Evolutionary conservation across 495 filamentous ascomycete species (phyloP), one percentile per base, ranked within the genome.

Genomic region (Parachaetomium inaequale): DNA sequence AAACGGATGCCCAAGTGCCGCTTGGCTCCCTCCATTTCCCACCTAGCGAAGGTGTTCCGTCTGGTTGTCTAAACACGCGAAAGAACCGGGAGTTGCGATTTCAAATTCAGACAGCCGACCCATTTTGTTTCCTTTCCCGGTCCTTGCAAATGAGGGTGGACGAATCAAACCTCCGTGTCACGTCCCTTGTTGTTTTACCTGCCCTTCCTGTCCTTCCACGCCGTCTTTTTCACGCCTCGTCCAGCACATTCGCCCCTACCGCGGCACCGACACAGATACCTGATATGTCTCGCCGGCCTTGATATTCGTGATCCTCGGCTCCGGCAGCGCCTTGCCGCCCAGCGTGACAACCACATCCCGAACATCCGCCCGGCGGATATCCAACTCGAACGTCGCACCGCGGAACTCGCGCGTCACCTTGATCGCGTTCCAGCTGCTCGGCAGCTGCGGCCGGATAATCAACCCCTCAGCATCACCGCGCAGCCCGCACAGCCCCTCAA

Each of bases 401-500:
- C 81, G 74, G 71, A 84, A 84, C 31, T 70, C 36, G 11, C 82
- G 74, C 15, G 68, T 77, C 52, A 78, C 79, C 57, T 76, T 79
- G 59, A 82, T 81, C 32, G 64, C 63, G 43, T 76, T 67, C 82
- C 82, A 84, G 8, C 59, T 59, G 36, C 70, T 77, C 25, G 82
- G 82, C 36, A 84, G 60, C 64, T 83, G 80, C 7, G 82, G 82
- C 15, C 70, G 69, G 34, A 84, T 72, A 19, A 55, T 53, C 28
- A 84, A 62, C 0, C 81, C 82, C 1, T 81, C 67, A 14, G 64
- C 60, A 28, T 80, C 81, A 14, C 82, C 82, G 15, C 76, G 72
- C 42, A 84, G 66, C 5, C 82, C 82, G 60, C 81, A 84, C 0
- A 84, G 70, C 0, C 81, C 80, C 64, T 84, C 82, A 59, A 80